phyloP scores from a whole-genome alignment of 768 basidiomycete genomes.

The Phlebiopsis flavidoalba region DNA sequence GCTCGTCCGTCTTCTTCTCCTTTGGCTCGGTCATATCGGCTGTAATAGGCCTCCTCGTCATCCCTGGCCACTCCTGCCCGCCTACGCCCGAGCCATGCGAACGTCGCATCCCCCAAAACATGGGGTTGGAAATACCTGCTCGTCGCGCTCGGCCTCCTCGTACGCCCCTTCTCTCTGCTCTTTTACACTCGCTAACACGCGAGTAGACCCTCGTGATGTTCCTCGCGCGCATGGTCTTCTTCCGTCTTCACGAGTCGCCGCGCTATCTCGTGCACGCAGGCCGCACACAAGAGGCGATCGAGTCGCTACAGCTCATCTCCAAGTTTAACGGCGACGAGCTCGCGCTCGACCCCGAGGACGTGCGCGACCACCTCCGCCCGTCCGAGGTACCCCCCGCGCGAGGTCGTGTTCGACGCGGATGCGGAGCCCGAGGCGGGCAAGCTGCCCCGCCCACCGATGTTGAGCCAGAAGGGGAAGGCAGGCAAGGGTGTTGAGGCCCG shows the following conservation, averaged over 20 bases:
- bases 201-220: conserved; percentile 84
- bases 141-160: conserved; percentile 70
- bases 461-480: conserved; percentile 6
- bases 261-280: conserved; percentile 90
- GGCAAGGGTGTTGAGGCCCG: conserved; percentile 13
- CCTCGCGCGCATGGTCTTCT: conserved; percentile 79
- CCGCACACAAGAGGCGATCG: conserved; percentile 76
- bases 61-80: conserved; percentile 74
- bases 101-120: conserved; percentile 61
- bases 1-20: conserved; percentile 93
- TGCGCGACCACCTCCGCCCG: conserved; percentile 37
- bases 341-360: conserved; percentile 64
- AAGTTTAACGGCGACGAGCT: conserved; percentile 78
- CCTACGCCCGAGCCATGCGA: conserved; percentile 45
- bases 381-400: neutral
- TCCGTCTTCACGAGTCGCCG: conserved; percentile 92
- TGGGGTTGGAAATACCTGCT: conserved; percentile 91
- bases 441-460: neutral
- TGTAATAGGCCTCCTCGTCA: conserved; percentile 68
- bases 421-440: neutral
- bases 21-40: conserved; percentile 86
- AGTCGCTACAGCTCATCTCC: conserved; percentile 80
- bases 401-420: neutral
- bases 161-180: conserved; percentile 38
- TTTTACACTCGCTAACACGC: neutral